Percentiles rank a stretch among this genome's conserved stretches.
phyloP scores from a whole-genome alignment of 768 basidiomycete species.

The Sporobolomyces pararoseus region DNA sequence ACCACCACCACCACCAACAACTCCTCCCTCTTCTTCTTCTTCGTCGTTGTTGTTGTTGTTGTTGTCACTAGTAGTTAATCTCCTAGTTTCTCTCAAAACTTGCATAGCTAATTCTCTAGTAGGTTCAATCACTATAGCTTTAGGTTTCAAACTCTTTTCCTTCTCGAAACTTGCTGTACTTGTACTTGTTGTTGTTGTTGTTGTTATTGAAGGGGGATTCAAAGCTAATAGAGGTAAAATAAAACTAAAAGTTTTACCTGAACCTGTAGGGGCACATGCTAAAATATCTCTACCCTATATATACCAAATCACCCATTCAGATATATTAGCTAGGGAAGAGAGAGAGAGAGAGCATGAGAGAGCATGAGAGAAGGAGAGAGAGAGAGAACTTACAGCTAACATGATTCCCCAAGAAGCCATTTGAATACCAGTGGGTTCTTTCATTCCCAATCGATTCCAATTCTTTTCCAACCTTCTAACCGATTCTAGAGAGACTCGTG shows the following conservation, averaged over 20 bases:
- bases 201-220: conserved; percentile 51
- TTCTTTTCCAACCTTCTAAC: conserved; percentile 50
- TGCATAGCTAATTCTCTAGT: conserved; percentile 95
- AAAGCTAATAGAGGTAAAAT: conserved; percentile 69
- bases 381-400: conserved; percentile 59
- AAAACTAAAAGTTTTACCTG: conserved; percentile 93
- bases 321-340: neutral
- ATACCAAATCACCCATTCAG: too few species aligned
- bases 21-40: too few species aligned
- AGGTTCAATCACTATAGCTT: conserved; percentile 77
- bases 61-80: too few species aligned
- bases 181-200: neutral
- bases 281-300: conserved; percentile 71
- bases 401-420: conserved; percentile 73
- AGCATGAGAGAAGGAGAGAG: too few species aligned
- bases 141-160: conserved; percentile 56
- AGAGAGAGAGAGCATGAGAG: neutral
- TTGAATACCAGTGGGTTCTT: conserved; percentile 74
- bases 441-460: conserved; percentile 60
- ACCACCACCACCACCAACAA: too few species aligned
- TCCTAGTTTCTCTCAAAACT: conserved; percentile 84
- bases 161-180: neutral
- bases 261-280: conserved; percentile 94
- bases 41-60: conserved; percentile 47
- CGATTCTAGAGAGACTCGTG: neutral